Evolutionary conservation across 2,329 filamentous ascomycete genomes (phyloP).

Genomic region (Trichoderma asperellum): DNA sequence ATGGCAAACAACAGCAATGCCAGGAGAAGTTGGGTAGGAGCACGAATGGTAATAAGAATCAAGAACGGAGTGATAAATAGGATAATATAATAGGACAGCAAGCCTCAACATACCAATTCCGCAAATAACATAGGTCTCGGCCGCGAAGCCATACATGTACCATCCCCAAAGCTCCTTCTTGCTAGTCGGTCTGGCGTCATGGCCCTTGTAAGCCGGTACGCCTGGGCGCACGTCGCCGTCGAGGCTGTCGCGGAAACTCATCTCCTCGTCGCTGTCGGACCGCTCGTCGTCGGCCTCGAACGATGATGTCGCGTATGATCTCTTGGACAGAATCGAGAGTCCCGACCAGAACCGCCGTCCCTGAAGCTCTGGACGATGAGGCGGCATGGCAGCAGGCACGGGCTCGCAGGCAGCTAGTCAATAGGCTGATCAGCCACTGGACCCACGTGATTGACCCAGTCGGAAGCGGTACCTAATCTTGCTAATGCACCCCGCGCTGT

Average conservation of each 20-base stretch:
- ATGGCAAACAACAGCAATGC: background rate
- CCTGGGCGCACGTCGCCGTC: slow-evolving; percentile 43
- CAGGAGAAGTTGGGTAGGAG: background rate
- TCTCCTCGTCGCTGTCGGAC: slow-evolving; percentile 47
- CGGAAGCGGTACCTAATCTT: slow-evolving; percentile 20
- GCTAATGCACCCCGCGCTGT: slow-evolving; percentile 26
- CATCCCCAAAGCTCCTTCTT: slow-evolving; percentile 86
- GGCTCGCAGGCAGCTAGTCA: background rate
- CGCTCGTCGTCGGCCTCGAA: slow-evolving; percentile 73
- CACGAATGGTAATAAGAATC: background rate
- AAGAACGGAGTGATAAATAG: slow-evolving; percentile 26
- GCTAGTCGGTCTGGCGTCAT: slow-evolving; percentile 89
- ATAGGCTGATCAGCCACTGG: slow-evolving; percentile 1
- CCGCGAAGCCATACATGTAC: slow-evolving; percentile 96
- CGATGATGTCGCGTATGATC: slow-evolving; percentile 61
- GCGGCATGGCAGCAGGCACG: slow-evolving; percentile 8
- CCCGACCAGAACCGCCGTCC: slow-evolving; percentile 52
- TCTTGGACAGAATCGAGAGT: slow-evolving; percentile 57
- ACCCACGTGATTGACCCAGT: slow-evolving; percentile 26
- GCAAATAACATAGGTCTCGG: slow-evolving; percentile 95
- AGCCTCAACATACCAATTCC: slow-evolving; percentile 59
- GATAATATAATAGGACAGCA: background rate
- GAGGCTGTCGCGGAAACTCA: slow-evolving; percentile 45
- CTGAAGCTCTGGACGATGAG: slow-evolving; percentile 49
- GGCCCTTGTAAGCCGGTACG: slow-evolving; percentile 69